These are phyloP conservation scores for Pseudotsuga menziesii DNA, from an alignment of 75 land plant genomes.

Conservation along the genomic window DNA sequence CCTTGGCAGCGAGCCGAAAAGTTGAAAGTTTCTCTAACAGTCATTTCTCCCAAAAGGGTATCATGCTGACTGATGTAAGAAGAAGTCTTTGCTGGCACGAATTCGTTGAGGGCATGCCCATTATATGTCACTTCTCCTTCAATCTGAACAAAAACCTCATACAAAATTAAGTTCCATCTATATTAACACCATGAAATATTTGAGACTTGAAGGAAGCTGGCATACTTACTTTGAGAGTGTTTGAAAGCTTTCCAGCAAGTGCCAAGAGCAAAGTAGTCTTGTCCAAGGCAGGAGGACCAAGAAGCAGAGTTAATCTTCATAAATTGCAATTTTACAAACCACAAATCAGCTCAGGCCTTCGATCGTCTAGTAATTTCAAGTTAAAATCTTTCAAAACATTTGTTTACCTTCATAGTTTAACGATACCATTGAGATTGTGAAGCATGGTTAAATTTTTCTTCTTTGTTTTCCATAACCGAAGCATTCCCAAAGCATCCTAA, in stretches of 20 bases:
- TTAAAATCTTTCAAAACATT: background rate
- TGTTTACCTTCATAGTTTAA: slow-evolving; percentile 63
- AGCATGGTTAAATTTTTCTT: slow-evolving; percentile 54
- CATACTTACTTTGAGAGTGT: slow-evolving; percentile 38
- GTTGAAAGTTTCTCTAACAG: slow-evolving; percentile 58
- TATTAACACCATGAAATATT: too few species aligned
- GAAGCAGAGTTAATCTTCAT: slow-evolving; percentile 63
- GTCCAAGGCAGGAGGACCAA: slow-evolving; percentile 76
- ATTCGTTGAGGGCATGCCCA: slow-evolving; percentile 43
- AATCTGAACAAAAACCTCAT: slow-evolving; percentile 11
- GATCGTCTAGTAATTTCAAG: background rate
- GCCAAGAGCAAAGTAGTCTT: slow-evolving; percentile 68
- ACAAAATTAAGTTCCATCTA: too few species aligned
- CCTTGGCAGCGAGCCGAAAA: slow-evolving; percentile 56
- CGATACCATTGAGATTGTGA: slow-evolving; percentile 58
- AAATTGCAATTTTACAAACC: background rate
- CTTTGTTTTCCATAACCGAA: slow-evolving; percentile 18
- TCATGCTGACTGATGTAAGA: slow-evolving; percentile 55
- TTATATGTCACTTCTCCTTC: slow-evolving; percentile 49
- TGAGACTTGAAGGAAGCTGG: too few species aligned
- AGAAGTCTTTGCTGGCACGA: slow-evolving; percentile 50
- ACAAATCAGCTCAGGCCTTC: background rate
- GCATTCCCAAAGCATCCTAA: background rate
- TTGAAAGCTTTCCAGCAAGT: slow-evolving; percentile 57
- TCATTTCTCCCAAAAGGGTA: slow-evolving; percentile 44